Evolutionary conservation across 805 yeast genomes (phyloP), one percentile per base, ranked within the genome.

Genomic region (Starmerella apis): DNA sequence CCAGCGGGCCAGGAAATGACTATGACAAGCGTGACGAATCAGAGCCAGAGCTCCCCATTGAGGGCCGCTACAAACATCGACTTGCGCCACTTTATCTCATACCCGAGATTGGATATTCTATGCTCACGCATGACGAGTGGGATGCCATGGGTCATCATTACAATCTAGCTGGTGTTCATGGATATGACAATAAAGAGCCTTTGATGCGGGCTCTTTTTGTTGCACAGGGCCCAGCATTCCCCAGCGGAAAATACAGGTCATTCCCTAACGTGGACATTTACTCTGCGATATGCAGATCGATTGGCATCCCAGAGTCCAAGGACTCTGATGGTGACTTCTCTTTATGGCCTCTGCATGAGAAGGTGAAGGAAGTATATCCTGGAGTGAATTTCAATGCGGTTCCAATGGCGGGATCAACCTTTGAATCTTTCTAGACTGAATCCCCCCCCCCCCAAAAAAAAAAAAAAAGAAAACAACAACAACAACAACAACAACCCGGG

Each of bases 1-100:
- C 33, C 8, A 19, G 11, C 19, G 41, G 41, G 25, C 37, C 39
- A 11, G 32, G 47, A 18, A 28, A 41, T 25, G 38, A 38, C 22
- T 43, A 35, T 8, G 38, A n/a, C 2, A 25, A 36, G 18, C 44
- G 44, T 23, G 23, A 16, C 22, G 25, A 33, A 24, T n/a, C 11
- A 3, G 42, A 13, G 19, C 25, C 10, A 8, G 42, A 16, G 16
- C 20, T 10, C 28, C 35, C 32, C 16, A 35, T 14, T n/a, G 28
- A 43, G 6, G 69, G 68, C 16, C 44, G 59, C 45, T 82, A 71
- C 61, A 69, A 74, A 50, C 70, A 77, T 43, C 72, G 95, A 53
- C 69, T 86, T 19, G 94, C 96, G 0, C 94, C 94, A 0, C 65
- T 88, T 25, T 85, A 95, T 90, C 63, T 88, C 3, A 70, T 88